These are phyloP conservation scores for Colletotrichum musae DNA, from an alignment of 2,329 filamentous ascomycete genomes.

Conservation along the genomic window DNA sequence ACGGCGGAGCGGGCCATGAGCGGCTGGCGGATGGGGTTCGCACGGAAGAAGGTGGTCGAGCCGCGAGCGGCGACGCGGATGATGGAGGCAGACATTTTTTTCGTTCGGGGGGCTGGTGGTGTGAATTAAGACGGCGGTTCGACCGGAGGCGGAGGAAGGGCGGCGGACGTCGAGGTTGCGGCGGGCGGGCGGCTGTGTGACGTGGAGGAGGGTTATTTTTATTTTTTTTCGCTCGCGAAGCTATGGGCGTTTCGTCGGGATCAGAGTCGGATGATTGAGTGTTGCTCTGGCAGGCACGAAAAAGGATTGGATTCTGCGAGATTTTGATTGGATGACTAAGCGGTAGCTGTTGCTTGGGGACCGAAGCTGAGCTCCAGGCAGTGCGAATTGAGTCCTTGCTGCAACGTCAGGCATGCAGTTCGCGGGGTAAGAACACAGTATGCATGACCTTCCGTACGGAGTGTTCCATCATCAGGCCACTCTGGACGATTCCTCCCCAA, in stretches of 20 bases:
- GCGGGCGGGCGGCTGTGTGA: constrained; percentile 31
- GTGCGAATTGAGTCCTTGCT: constrained; percentile 36
- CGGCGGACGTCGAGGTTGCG: constrained; percentile 18
- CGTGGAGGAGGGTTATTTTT: constrained; percentile 34
- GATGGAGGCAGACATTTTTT: constrained; percentile 75
- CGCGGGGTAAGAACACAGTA: constrained; percentile 2
- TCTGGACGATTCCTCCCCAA: constrained; percentile 30
- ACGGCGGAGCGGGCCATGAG: constrained; percentile 69
- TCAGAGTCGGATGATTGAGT: constrained; percentile 50
- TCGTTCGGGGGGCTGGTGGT: constrained; percentile 35
- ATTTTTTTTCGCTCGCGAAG: constrained; percentile 36
- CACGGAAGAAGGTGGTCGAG: constrained; percentile 74
- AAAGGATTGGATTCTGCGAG: constrained; percentile 43
- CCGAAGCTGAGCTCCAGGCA: constrained; percentile 40
- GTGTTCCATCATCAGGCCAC: constrained; percentile 28
- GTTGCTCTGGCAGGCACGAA: constrained; percentile 40
- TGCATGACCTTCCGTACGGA: neutral
- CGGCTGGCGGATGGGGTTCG: constrained; percentile 71
- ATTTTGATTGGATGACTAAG: constrained; percentile 45
- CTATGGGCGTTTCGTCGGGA: constrained; percentile 42
- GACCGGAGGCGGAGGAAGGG: constrained; percentile 33
- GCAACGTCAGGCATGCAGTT: accelerated
- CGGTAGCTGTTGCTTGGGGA: constrained; percentile 25
- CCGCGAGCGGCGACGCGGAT: constrained; percentile 81
- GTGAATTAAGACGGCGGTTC: constrained; percentile 24